Evolutionary conservation across 2,329 filamentous ascomycete species (phyloP), one percentile per base, ranked within the genome.

Genomic region (Trichoderma citrinoviride): DNA sequence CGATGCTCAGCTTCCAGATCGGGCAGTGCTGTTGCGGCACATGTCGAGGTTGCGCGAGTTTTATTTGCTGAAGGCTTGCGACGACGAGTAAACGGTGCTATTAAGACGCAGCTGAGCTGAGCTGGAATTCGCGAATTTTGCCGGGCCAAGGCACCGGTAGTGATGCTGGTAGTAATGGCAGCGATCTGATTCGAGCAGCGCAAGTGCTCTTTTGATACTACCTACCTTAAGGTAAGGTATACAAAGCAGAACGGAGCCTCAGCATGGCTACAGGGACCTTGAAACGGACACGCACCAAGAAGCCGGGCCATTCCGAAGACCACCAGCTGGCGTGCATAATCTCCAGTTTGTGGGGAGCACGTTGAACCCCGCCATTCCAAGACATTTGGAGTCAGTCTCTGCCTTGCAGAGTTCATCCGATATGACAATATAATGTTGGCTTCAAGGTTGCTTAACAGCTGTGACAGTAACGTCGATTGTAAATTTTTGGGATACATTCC

Each of bases 221-320:
- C n/a, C n/a, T n/a, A n/a, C n/a, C n/a, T n/a, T n/a, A n/a, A n/a
- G n/a, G n/a, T n/a, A n/a, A n/a, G n/a, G n/a, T n/a, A n/a, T n/a
- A n/a, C n/a, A n/a, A 3, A 14, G 33, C 33, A 37, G 14, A 37
- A 37, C 3, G 33, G 33, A 37, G 33, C 14, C 14, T 37, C 33
- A 37, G 33, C 33, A 37, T 37, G 33, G 12, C 10, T 33, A 37
- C 33, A 37, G 33, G 33, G 33, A 52, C 17, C 23, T 23, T 43
- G 19, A 29, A 25, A 60, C 17, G 23, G n/a, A 19, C 15, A 17
- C n/a, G 56, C 29, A 50, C 61, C 50, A 47, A n/a, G 53, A 40
- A 49, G 61, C 50, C 52, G 61, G 60, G 50, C 27, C 60, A 21
- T 55, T 23, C 50, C 41, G 60, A 54, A 46, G 61, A 19, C n/a